A percentile compares a stretch with the other conserved stretches of the same genome.
These are phyloP conservation scores for Biancaea sappan DNA, from an alignment of 306 rosid genomes.

Conservation along the genomic window DNA sequence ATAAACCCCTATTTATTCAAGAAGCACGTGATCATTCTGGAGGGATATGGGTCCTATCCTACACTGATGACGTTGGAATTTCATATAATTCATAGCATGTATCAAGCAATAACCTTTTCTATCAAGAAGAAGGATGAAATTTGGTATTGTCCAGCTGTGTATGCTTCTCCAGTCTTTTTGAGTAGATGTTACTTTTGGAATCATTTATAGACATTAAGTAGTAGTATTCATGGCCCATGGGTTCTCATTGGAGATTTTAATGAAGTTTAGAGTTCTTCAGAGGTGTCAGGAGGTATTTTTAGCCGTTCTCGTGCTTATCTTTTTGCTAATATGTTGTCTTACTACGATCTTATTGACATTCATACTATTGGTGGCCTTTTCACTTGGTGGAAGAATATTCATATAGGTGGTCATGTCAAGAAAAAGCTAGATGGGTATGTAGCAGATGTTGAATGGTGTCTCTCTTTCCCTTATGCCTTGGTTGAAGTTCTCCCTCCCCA, in stretches of 20 bases:
- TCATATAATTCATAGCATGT: background rate
- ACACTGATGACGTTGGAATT: too few species aligned
- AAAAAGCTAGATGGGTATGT: background rate
- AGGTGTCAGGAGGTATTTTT: background rate
- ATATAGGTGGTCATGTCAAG: background rate
- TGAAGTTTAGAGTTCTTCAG: background rate
- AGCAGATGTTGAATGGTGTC: background rate
- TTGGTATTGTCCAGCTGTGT: background rate
- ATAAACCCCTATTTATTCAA: background rate
- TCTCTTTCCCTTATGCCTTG: too few species aligned
- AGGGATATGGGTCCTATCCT: background rate
- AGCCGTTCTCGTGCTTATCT: background rate
- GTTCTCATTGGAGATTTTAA: too few species aligned
- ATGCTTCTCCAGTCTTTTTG: background rate
- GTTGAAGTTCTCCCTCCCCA: too few species aligned
- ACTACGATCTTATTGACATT: too few species aligned
- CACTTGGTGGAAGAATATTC: background rate
- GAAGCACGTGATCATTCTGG: background rate
- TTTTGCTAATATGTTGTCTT: too few species aligned
- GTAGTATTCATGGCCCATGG: background rate
- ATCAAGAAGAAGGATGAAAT: background rate
- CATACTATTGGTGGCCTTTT: background rate
- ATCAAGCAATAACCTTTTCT: background rate
- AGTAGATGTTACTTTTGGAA: background rate
- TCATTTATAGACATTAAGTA: background rate